Conservation (phyloP, 2,329 filamentous ascomycete genomes). For the Boeremia lycopersici region DNA sequence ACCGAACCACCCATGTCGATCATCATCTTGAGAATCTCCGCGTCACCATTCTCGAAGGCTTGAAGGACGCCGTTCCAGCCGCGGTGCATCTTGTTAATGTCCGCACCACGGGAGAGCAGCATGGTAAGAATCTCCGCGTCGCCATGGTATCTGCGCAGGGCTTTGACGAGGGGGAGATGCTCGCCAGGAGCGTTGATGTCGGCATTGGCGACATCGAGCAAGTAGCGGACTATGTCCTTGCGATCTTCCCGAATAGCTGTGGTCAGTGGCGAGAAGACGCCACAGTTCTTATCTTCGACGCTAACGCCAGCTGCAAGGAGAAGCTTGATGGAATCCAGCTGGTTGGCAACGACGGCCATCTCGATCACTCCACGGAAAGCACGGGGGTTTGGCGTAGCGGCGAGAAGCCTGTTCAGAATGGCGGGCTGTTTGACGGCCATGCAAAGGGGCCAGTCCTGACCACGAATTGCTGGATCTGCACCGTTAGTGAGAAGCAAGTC, state of each 20-base stretch:
- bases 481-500: constrained; percentile 64
- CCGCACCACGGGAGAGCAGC: constrained; percentile 67
- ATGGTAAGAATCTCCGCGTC: constrained; percentile 67
- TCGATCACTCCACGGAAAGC: constrained; percentile 71
- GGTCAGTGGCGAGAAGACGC: constrained; percentile 73
- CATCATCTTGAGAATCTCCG: constrained; percentile 39
- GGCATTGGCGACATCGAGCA: constrained; percentile 66
- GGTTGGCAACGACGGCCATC: constrained; percentile 69
- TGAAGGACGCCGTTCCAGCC: constrained; percentile 46
- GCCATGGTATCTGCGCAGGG: constrained; percentile 65
- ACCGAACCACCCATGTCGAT: constrained; percentile 43
- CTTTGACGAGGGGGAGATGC: constrained; percentile 73
- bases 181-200: constrained; percentile 72
- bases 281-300: constrained; percentile 74
- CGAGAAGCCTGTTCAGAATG: constrained; percentile 64
- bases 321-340: constrained; percentile 70
- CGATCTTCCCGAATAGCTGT: constrained; percentile 69
- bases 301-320: constrained; percentile 68
- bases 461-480: constrained; percentile 66
- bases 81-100: constrained; percentile 64
- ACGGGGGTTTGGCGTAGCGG: constrained; percentile 61
- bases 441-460: constrained; percentile 73
- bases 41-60: constrained; percentile 45
- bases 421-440: constrained; percentile 69
- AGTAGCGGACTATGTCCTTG: constrained; percentile 65